phyloP scores from a whole-genome alignment of 495 filamentous ascomycete genomes.

The Penicillium coffeae region DNA sequence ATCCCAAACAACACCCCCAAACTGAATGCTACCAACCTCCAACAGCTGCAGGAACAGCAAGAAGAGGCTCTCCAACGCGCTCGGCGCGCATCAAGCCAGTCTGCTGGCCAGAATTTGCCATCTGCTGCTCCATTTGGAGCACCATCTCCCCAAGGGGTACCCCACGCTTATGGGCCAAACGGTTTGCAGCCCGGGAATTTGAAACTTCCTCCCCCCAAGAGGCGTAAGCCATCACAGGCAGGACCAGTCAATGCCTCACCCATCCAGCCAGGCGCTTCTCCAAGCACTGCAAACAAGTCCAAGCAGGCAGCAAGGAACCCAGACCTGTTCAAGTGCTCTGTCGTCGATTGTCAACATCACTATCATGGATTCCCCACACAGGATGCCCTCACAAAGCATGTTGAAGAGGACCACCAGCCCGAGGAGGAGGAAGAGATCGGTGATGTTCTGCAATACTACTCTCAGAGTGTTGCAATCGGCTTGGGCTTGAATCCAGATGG shows the following conservation, averaged over 20 bases:
- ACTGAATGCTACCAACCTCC: constrained; percentile 64
- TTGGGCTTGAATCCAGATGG: constrained; percentile 33
- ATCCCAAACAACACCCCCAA: constrained; percentile 40
- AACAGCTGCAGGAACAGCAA: constrained; percentile 49
- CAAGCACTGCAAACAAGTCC: constrained; percentile 25
- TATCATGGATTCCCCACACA: constrained; percentile 44
- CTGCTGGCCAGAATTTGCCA: constrained; percentile 38
- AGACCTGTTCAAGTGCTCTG: constrained; percentile 40
- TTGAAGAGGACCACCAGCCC: constrained; percentile 41
- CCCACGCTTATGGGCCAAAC: constrained; percentile 48
- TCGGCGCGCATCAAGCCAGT: constrained; percentile 54
- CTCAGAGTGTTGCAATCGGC: constrained; percentile 40
- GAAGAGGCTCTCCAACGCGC: constrained; percentile 43
- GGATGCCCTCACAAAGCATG: constrained; percentile 45
- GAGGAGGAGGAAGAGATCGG: constrained; percentile 42
- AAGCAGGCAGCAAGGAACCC: constrained; percentile 33
- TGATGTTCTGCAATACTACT: constrained; percentile 43
- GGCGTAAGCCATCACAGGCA: constrained; percentile 46
- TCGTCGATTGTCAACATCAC: constrained; percentile 42
- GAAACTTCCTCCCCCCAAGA: constrained; percentile 61
- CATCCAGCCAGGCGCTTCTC: constrained; percentile 22
- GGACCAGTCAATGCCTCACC: constrained; percentile 30
- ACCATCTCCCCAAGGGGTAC: constrained; percentile 68
- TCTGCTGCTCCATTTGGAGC: constrained; percentile 63
- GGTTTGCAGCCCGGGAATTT: constrained; percentile 53